These are phyloP conservation scores for Blepharisma undulans DNA, from an alignment of 169 alveolate genomes.

Conservation along the genomic window DNA sequence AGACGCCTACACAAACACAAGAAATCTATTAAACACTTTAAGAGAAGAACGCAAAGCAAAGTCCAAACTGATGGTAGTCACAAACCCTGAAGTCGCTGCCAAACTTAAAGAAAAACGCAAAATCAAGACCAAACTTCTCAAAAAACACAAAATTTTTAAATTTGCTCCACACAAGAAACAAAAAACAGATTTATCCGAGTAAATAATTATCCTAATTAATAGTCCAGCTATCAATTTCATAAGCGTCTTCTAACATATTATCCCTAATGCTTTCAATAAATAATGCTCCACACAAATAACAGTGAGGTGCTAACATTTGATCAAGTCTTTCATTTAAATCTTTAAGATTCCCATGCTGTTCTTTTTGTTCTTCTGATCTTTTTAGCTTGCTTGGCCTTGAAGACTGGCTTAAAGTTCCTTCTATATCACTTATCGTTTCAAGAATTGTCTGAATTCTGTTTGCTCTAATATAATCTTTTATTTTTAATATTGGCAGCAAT, in stretches of 20 bases:
- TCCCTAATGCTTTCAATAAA: slow-evolving; percentile 37
- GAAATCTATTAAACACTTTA: neutral
- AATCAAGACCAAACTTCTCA: neutral
- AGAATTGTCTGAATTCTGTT: neutral
- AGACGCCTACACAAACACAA: neutral
- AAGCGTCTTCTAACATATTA: neutral
- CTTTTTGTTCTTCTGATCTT: neutral
- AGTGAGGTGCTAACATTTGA: neutral
- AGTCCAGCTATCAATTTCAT: slow-evolving; percentile 12
- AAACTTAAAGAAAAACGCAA: neutral
- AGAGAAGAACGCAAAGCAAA: slow-evolving; percentile 6
- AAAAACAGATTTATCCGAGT: neutral
- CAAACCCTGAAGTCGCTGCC: slow-evolving; percentile 25
- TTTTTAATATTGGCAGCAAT: neutral
- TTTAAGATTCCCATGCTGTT: neutral
- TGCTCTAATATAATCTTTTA: neutral
- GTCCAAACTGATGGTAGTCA: neutral
- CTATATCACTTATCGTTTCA: neutral
- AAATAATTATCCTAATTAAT: slow-evolving; percentile 1
- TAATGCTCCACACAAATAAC: slow-evolving; percentile 6
- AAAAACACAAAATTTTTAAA: slow-evolving; percentile 13
- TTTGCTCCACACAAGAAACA: slow-evolving; percentile 3
- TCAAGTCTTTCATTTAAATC: slow-evolving; percentile 7
- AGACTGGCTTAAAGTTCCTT: neutral
- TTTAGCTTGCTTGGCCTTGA: neutral